Conservation (phyloP, 73 alveolate species). For the Paramecium pentaurelia region DNA sequence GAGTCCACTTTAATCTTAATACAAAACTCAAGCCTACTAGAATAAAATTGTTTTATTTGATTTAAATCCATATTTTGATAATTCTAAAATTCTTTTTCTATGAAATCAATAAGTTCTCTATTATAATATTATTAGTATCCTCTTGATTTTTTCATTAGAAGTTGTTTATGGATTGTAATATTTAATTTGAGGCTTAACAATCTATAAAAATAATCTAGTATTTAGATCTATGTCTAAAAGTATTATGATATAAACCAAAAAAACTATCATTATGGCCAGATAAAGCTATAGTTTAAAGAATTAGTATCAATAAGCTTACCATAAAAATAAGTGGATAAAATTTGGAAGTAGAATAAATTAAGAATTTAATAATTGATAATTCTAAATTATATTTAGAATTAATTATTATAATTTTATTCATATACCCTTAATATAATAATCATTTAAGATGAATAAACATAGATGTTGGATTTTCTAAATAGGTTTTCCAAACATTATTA, state of each 20-base stretch:
- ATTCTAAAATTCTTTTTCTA: too few relatives aligned
- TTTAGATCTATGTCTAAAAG: not conserved
- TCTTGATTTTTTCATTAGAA: too few relatives aligned
- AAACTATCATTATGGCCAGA: not conserved
- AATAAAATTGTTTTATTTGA: too few relatives aligned
- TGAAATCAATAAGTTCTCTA: too few relatives aligned
- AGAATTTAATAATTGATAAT: not conserved
- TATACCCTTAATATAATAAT: not conserved
- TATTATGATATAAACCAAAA: too few relatives aligned
- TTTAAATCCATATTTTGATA: too few relatives aligned
- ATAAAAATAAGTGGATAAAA: not conserved
- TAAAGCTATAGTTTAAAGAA: not conserved
- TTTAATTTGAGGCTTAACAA: too few relatives aligned
- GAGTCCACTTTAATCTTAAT: not conserved
- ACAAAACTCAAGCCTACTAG: not conserved
- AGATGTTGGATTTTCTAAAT: constrained; percentile 77
- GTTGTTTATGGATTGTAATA: too few relatives aligned
- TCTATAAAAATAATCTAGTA: not conserved
- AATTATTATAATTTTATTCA: not conserved
- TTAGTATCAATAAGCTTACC: not conserved
- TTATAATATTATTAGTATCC: too few relatives aligned
- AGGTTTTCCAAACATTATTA: constrained; percentile 66
- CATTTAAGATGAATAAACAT: constrained; percentile 75
- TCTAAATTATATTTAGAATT: not conserved
- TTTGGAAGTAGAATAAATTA: not conserved